Conservation (phyloP, 2,329 filamentous ascomycete species). For the Clonostachys solani region DNA sequence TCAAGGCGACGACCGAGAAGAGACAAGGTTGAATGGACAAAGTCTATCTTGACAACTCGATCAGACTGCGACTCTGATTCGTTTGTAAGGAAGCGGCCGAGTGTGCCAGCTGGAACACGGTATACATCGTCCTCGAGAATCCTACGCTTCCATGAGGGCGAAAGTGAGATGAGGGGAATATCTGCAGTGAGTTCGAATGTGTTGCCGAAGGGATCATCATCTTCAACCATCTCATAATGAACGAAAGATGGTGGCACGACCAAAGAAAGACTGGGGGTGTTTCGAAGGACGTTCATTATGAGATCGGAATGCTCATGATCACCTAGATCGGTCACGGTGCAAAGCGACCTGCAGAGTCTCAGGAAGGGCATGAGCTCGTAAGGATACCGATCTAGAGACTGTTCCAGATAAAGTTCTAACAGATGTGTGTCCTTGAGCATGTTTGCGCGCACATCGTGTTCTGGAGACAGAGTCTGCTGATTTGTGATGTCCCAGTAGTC, state of each 20-base stretch:
- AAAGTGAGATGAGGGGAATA: constrained; percentile 56
- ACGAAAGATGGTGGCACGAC: constrained; percentile 67
- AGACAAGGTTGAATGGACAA: constrained; percentile 73
- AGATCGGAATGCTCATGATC: constrained; percentile 36
- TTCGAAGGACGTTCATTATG: constrained; percentile 61
- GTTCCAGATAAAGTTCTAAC: constrained; percentile 56
- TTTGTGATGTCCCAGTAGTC: constrained; percentile 49
- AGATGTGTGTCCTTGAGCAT: constrained; percentile 36
- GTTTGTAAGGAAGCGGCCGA: constrained; percentile 69
- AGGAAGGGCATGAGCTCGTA: constrained; percentile 81
- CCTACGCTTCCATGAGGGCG: constrained; percentile 37
- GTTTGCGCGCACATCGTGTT: constrained; percentile 24
- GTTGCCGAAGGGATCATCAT: constrained; percentile 64
- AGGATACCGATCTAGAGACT: constrained; percentile 75
- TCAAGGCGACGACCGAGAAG: constrained; percentile 76
- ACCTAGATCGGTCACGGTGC: constrained; percentile 21
- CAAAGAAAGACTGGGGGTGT: constrained; percentile 73
- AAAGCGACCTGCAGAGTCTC: constrained; percentile 63
- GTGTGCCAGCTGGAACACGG: constrained; percentile 60
- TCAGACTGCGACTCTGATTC: constrained; percentile 12
- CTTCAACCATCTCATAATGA: constrained; percentile 72
- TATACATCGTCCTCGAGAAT: constrained; percentile 47
- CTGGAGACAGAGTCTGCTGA: constrained; percentile 18
- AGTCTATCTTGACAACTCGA: constrained; percentile 72
- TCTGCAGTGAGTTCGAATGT: constrained; percentile 64